These are phyloP conservation scores for Phyllostachys edulis DNA, from an alignment of 176 grass and related monocot species.

Conservation along the genomic window DNA sequence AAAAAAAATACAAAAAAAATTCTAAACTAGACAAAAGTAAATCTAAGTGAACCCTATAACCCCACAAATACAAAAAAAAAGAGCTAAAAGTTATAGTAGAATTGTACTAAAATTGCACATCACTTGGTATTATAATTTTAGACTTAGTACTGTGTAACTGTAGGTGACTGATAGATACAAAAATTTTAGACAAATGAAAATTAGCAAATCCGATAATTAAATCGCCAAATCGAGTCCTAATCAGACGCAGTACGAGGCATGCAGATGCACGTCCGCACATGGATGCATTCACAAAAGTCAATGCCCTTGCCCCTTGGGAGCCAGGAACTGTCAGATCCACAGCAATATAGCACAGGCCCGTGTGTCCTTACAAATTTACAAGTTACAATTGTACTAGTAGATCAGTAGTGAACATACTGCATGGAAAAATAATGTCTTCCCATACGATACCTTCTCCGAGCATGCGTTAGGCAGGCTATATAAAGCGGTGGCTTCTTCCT, in stretches of 20 bases:
- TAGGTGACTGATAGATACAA: too few relatives aligned
- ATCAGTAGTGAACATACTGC: background rate
- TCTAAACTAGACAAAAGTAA: too few relatives aligned
- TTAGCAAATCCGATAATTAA: background rate
- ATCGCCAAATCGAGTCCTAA: background rate
- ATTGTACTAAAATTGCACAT: too few relatives aligned
- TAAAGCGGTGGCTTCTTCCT: slow-evolving; percentile 11
- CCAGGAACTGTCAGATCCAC: slow-evolving; percentile 16
- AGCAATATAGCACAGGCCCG: background rate
- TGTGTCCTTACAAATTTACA: background rate
- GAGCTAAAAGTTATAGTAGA: too few relatives aligned
- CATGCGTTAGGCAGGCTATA: slow-evolving; percentile 32
- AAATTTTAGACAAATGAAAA: too few relatives aligned
- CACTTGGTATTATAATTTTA: too few relatives aligned
- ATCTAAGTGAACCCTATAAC: too few relatives aligned
- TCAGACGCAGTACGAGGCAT: background rate
- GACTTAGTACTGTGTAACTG: too few relatives aligned
- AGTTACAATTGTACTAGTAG: background rate
- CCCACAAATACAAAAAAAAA: too few relatives aligned
- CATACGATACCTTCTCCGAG: background rate
- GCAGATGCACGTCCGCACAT: slow-evolving; percentile 31
- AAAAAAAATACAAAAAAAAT: too few relatives aligned
- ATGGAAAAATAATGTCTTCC: background rate
- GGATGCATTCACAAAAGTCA: slow-evolving; percentile 40
- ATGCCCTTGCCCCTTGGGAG: slow-evolving; percentile 25